Evolutionary conservation across 352 stramenopile species (phyloP).

Genomic region (Pythium myriotylum): DNA sequence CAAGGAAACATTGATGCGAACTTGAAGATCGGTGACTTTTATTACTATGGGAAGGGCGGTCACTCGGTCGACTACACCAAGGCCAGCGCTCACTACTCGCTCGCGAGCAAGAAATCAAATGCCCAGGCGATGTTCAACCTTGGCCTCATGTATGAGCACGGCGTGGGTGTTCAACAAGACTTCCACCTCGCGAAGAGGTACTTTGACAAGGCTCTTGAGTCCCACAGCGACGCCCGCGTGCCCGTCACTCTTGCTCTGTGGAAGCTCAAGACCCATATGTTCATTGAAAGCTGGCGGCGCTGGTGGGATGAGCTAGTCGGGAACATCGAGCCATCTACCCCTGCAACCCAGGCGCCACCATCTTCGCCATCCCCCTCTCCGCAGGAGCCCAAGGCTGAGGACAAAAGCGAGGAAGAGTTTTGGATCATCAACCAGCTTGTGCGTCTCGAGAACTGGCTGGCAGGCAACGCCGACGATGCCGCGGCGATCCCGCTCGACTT

Average conservation of each 20-base stretch:
- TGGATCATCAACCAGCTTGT: conserved; percentile 25
- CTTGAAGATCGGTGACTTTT: conserved; percentile 91
- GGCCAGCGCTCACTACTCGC: conserved; percentile 85
- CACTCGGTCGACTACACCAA: conserved; percentile 64
- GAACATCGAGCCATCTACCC: conserved; percentile 32
- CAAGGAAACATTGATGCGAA: conserved; percentile 93
- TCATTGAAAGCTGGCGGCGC: conserved; percentile 51
- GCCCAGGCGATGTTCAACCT: conserved; percentile 93
- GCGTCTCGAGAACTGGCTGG: conserved; percentile 25
- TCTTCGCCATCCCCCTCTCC: neutral
- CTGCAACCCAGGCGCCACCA: conserved; percentile 12
- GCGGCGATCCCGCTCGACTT: neutral
- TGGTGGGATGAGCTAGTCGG: conserved; percentile 67
- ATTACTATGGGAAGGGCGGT: conserved; percentile 85
- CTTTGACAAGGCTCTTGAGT: conserved; percentile 80
- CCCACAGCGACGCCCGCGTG: conserved; percentile 76
- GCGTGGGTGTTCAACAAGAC: conserved; percentile 82
- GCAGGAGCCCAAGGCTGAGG: neutral
- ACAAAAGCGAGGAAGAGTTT: conserved; percentile 5
- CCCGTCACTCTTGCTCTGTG: conserved; percentile 83
- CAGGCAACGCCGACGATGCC: neutral
- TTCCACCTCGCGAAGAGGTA: conserved; percentile 92
- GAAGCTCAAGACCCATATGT: conserved; percentile 74
- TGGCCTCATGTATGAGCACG: conserved; percentile 86
- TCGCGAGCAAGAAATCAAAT: conserved; percentile 83